Percentiles rank a stretch among this genome's conserved stretches.
Evolutionary conservation across 805 yeast genomes (phyloP).

Genomic region (Cyberlindnera amylophila): DNA sequence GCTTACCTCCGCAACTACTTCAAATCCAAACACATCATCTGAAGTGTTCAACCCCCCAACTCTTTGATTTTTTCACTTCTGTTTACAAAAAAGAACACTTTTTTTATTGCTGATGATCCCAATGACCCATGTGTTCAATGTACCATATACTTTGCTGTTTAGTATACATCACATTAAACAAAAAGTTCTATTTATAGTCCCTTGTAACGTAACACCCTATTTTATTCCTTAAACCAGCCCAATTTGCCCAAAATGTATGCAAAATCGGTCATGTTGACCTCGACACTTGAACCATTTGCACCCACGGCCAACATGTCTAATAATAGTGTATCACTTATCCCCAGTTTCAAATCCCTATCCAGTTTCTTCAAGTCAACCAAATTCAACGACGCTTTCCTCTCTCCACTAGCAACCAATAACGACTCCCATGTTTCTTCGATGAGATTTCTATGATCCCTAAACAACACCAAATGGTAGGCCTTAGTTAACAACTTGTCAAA

Average conservation of each 20-base stretch:
- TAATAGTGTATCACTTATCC: slow-evolving; percentile 31
- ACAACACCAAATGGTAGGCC: slow-evolving; percentile 39
- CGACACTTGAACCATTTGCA: slow-evolving; percentile 34
- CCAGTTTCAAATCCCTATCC: slow-evolving; percentile 30
- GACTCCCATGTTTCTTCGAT: slow-evolving; percentile 42
- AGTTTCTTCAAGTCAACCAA: slow-evolving; percentile 36
- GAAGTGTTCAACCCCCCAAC: background rate
- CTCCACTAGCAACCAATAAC: slow-evolving; percentile 22
- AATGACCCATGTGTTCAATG: too few species aligned
- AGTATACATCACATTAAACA: too few species aligned
- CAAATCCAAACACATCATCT: slow-evolving; percentile 77
- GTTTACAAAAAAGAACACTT: too few species aligned
- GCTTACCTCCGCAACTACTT: slow-evolving; percentile 89
- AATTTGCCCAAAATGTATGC: slow-evolving; percentile 46
- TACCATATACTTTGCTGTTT: too few species aligned
- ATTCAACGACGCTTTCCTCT: slow-evolving; percentile 28
- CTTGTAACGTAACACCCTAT: too few species aligned
- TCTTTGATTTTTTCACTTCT: background rate
- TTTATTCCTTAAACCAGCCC: slow-evolving; percentile 28
- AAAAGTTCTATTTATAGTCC: too few species aligned
- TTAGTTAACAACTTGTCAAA: slow-evolving; percentile 40
- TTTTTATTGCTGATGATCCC: too few species aligned
- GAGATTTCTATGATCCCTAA: slow-evolving; percentile 34
- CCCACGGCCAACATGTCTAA: slow-evolving; percentile 46
- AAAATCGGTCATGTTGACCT: slow-evolving; percentile 42